These are phyloP conservation scores for Salicornia ramosissima DNA, from an alignment of 148 eudicot genomes.

Conservation along the genomic window DNA sequence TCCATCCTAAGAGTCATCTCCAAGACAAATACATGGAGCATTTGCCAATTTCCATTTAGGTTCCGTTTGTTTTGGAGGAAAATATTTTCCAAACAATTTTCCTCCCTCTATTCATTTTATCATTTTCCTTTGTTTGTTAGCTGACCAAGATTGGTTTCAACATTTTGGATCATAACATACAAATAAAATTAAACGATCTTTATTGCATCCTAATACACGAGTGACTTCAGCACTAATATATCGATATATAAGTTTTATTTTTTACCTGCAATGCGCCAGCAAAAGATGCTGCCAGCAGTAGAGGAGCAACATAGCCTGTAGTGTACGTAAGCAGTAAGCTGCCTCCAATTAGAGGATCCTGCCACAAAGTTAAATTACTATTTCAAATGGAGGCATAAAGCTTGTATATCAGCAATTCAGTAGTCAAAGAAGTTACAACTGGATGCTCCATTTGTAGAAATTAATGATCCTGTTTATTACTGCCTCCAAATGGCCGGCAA, in stretches of 20 bases:
- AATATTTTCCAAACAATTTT: too few species aligned
- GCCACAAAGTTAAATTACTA: constrained; percentile 21
- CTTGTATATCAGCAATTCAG: not conserved
- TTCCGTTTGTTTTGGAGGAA: too few species aligned
- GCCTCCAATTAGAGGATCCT: constrained; percentile 94
- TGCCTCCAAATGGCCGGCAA: too few species aligned
- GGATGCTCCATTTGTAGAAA: too few species aligned
- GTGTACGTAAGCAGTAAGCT: constrained; percentile 91
- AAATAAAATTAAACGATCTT: not conserved
- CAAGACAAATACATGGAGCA: too few species aligned
- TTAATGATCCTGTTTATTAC: too few species aligned
- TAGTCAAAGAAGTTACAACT: too few species aligned
- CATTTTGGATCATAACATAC: not conserved
- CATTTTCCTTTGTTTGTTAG: not conserved
- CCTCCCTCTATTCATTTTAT: too few species aligned
- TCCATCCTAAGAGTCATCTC: not conserved
- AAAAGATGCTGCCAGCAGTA: constrained; percentile 96
- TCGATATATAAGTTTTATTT: not conserved
- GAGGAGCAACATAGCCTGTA: constrained; percentile 96
- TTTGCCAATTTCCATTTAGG: too few species aligned
- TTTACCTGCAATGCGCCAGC: constrained; percentile 97
- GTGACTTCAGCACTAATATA: not conserved
- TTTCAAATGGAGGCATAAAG: not conserved
- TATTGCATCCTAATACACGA: not conserved
- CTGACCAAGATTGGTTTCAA: not conserved